Evolutionary conservation across 768 basidiomycete species (phyloP), one percentile per base, ranked within the genome.

Genomic region (Naganishia vaughanmartiniae): DNA sequence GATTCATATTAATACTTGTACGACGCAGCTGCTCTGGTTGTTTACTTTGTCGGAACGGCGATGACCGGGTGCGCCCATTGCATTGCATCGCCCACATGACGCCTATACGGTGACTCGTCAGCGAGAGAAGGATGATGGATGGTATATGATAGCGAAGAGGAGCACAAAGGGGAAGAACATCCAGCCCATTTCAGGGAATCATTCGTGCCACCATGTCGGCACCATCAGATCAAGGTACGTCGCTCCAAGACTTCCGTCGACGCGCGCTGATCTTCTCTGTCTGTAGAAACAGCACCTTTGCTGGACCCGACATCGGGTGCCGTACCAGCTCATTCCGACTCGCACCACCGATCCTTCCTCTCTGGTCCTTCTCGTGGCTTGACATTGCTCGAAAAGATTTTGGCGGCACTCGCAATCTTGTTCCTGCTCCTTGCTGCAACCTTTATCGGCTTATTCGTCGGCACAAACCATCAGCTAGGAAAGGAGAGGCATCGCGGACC

Each of bases 371-470:
- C 73, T n/a, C 67, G 77, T 9, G 68, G 90, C 0, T 85, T 97
- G 42, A 92, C 92, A 0, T 85, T 89, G 26, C 85, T 96, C 72
- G 89, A 92, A 60, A 90, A 92, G 83, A 83, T 92, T 65, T 87
- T 98, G 0, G 87, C 92, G 14, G 84, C 89, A 24, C 83, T 90
- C 55, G 86, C 87, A 0, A 85, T 98, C 71, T 80, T 90, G 31
- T 85, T 99, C 56, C 84, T 98, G 17, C 85, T 97, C 55, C 84
- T 92, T 57, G 88, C 87, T 73, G 90, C 91, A 9, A 85, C 91
- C n/a, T 94, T 95, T 81, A 89, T 94, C 72, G 95, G 95, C 12
- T 84, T 99, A 5, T 97, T 93, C 80, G 89, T 92, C 36, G 96
- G 96, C 12, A 89, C 89, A 0, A 87, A 92, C 78, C 89, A 90